Evolutionary conservation across 768 basidiomycete species (phyloP), one percentile per base, ranked within the genome.

Genomic region (Kwoniella heveanensis): DNA sequence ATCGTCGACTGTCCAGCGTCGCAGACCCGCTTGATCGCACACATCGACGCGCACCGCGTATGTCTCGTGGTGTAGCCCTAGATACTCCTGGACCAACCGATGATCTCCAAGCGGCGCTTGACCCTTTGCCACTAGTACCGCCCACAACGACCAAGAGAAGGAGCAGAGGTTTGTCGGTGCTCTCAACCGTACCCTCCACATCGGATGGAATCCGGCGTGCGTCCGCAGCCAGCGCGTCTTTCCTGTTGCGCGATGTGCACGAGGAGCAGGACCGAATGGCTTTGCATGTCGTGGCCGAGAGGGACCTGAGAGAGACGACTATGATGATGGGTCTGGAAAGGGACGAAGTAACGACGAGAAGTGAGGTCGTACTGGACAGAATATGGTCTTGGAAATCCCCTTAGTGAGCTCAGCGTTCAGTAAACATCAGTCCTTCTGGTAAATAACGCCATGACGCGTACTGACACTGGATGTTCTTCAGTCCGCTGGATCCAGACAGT

Each of bases 261-360:
- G 61, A 48, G 24, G 26, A 36, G 17, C 24, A 52, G 13, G 64
- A 44, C 2, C 27, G 54, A 37, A 44, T 56, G 30, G 67, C 60
- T 8, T 51, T 73, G 52, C 56, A 66, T 47, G 57, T 36, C 10
- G 63, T 67, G 0, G 70, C 59, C 13, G 77, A 79, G 30, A 49
- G 50, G 44, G 78, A 78, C 64, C 30, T 76, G 48, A 69, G 77
- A 29, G 78, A 79, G 47, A 79, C 77, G 2, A 79, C 78, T 15
- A 79, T 79, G 78, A 59, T 79, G 60, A 74, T 77, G 73, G 78
- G 78, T 22, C 32, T 79, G 17, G 75, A 78, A 32, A 58, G 66
- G 52, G 72, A 72, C 32, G 73, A 75, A 36, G 50, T 65, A 39
- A 55, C 30, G 15, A 32, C 36, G 22, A 51, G 67, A 54, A 70